Percentiles rank a stretch among this genome's conserved stretches.
phyloP scores from a whole-genome alignment of 1,284 basidiomycete species.

The Xerocomus tenax region DNA sequence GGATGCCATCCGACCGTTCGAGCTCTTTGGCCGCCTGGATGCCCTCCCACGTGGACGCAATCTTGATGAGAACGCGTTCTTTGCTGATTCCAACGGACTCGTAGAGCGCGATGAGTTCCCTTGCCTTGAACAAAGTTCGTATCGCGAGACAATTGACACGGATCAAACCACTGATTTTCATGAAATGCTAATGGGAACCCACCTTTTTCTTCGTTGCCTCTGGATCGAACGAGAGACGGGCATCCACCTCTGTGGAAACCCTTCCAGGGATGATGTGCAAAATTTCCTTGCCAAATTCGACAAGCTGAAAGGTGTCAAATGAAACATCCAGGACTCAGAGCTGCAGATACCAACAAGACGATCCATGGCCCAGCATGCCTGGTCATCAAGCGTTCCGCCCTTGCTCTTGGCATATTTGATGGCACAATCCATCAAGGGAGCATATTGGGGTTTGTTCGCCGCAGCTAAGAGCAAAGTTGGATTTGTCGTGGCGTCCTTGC shows the following conservation, averaged over 20 bases:
- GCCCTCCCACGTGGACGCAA: constrained; percentile 98
- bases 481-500: not conserved
- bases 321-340: not conserved
- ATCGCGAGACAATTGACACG: not conserved
- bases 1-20: constrained; percentile 84
- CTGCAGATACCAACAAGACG: constrained; percentile 51
- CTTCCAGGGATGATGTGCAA: constrained; percentile 91
- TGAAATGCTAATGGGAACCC: not conserved
- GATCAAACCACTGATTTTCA: not conserved
- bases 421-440: constrained; percentile 75
- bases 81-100: constrained; percentile 81
- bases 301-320: constrained; percentile 46
- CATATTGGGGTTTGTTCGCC: constrained; percentile 45
- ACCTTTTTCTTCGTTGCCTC: constrained; percentile 64
- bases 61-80: constrained; percentile 95
- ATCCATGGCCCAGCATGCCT: constrained; percentile 75
- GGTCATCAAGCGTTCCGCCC: constrained; percentile 61
- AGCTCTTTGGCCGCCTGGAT: constrained; percentile 96
- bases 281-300: constrained; percentile 94
- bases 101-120: constrained; percentile 63
- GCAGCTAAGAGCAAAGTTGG: not conserved
- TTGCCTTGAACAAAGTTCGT: not conserved
- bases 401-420: constrained; percentile 77
- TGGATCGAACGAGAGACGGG: constrained; percentile 90
- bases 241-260: constrained; percentile 98